Percentiles rank a stretch among this genome's conserved stretches.
These are phyloP conservation scores for Letharia lupina DNA, from an alignment of 495 filamentous ascomycete genomes.

Conservation along the genomic window DNA sequence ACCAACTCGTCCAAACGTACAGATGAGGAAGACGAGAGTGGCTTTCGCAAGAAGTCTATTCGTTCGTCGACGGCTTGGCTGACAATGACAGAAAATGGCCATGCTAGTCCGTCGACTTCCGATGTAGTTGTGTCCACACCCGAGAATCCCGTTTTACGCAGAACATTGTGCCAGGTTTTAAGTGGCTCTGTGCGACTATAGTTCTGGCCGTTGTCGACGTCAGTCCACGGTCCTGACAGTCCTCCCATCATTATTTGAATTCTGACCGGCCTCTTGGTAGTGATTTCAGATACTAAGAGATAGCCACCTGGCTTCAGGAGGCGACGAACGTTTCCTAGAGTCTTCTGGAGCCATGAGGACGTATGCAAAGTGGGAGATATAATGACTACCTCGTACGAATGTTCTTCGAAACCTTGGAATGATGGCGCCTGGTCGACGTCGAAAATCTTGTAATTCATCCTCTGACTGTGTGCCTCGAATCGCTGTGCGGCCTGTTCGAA, in stretches of 20 bases:
- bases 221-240: conserved; percentile 47
- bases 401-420: conserved; percentile 37
- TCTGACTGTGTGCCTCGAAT: conserved; percentile 22
- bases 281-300: conserved; percentile 41
- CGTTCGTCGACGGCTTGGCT: conserved; percentile 40
- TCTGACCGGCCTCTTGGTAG: conserved; percentile 26
- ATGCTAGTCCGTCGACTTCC: conserved; percentile 12
- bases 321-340: conserved; percentile 29
- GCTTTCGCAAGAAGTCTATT: conserved; percentile 10
- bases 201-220: conserved; percentile 37
- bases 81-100: conserved; percentile 35
- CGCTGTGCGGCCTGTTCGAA: conserved; percentile 30
- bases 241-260: conserved; percentile 32
- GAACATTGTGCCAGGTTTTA: conserved; percentile 33
- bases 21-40: not conserved
- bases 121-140: conserved; percentile 34
- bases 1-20: not conserved
- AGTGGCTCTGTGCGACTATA: conserved; percentile 31
- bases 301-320: conserved; percentile 49
- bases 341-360: conserved; percentile 14
- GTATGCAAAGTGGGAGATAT: conserved; percentile 25
- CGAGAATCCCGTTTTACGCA: conserved; percentile 39
- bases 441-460: conserved; percentile 40
- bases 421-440: conserved; percentile 35
- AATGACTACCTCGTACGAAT: conserved; percentile 43